Evolutionary conservation across 129 eudicot species (phyloP), one percentile per base, ranked within the genome.

Genomic region (Logfia minima): DNA sequence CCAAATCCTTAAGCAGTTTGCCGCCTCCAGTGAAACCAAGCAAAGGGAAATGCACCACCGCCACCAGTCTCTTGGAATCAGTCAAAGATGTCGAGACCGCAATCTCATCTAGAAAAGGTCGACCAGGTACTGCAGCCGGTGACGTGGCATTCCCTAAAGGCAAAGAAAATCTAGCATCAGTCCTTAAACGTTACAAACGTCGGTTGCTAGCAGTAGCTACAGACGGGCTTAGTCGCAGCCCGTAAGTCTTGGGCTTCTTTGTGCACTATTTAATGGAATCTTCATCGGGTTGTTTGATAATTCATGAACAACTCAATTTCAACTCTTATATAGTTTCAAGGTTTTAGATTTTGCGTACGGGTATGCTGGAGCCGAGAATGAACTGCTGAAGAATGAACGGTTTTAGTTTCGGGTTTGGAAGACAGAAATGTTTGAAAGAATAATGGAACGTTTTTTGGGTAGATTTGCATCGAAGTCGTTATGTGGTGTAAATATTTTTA

Each of bases 81-180:
- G 88, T 89, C n/a, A 94, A 94, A 73, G 92, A 94, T 60, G 94
- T 94, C 4, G 99, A 94, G 83, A 85, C 77, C 10, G 96, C 97
- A 17, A 89, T 94, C 21, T 87, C 96, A 19, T 81, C 90, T 75
- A 79, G 93, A 16, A 94, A 94, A 81, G 99, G 99, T 17, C 87
- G 99, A 34, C 82, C 93, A 0, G 98, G 98, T 21, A 94, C 98
- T 19, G 98, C 99, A 32, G 97, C 99, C 6, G 97, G 97, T 26
- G 97, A 94, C 14, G 94, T 94, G 58, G 97, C 94, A 8, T 94
- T 94, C 62, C 99, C 99, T 4, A 88, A 89, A 83, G 97, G 99
- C 8, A 94, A 94, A 79, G 96, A 94, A 72, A 94, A 94, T 66
- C 81, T 94, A 64, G 93, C 92, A 6, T 91, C 99, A 2, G 99